phyloP scores from a whole-genome alignment of 352 stramenopile species.

The Globisporangium radiosum region DNA sequence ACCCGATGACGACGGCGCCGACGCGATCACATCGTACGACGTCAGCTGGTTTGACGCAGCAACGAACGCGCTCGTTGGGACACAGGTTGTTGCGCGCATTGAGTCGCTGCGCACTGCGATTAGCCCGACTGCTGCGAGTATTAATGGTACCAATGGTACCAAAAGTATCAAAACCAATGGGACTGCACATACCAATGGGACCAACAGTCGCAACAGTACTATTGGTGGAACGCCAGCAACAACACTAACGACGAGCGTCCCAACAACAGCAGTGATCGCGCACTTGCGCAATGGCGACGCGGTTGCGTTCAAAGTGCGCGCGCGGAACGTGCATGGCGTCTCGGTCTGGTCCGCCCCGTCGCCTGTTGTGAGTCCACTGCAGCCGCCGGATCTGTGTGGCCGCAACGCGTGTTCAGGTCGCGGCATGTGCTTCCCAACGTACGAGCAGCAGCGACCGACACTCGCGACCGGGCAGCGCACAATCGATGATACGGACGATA shows the following conservation, averaged over 20 bases:
- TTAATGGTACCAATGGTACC: constrained; percentile 1
- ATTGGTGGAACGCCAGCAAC: not conserved
- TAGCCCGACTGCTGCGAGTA: not conserved
- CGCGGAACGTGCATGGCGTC: constrained; percentile 52
- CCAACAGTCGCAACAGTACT: not conserved
- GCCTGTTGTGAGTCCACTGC: constrained; percentile 55
- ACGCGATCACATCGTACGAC: constrained; percentile 55
- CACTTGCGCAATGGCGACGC: constrained; percentile 51
- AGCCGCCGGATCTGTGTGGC: constrained; percentile 63
- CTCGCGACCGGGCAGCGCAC: not conserved
- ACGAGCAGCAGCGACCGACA: constrained; percentile 16
- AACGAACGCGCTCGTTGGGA: constrained; percentile 29
- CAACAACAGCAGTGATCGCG: constrained; percentile 35
- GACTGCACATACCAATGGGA: no score
- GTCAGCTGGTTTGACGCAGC: constrained; percentile 56
- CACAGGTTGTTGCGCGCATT: constrained; percentile 26
- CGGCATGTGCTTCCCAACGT: constrained; percentile 64
- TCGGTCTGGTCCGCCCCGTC: constrained; percentile 73
- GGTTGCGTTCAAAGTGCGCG: constrained; percentile 67
- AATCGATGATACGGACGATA: not conserved
- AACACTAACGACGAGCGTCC: constrained; percentile 9
- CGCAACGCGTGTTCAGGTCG: constrained; percentile 54
- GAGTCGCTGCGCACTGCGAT: constrained; percentile 9
- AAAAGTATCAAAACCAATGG: no score
- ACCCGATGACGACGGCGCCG: constrained; percentile 54